phyloP scores from a whole-genome alignment of 2,329 filamentous ascomycete genomes.

The Aspergillus melleus region DNA sequence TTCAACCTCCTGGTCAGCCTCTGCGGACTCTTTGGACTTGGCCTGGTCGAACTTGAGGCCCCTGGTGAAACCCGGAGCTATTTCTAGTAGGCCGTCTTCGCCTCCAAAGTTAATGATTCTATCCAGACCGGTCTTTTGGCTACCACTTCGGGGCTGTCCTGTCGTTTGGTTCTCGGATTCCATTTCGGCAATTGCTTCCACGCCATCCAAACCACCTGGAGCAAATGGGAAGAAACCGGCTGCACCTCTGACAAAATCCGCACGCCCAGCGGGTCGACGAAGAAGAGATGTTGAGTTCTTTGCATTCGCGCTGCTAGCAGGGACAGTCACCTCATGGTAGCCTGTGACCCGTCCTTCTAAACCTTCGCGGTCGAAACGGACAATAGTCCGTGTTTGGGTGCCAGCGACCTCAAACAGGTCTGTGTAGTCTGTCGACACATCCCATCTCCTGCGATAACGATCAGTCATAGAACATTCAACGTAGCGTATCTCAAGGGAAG shows the following conservation, averaged over 20 bases:
- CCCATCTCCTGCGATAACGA: slow-evolving; percentile 63
- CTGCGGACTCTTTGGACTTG: slow-evolving; percentile 57
- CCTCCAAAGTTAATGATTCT: slow-evolving; percentile 79
- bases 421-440: slow-evolving; percentile 74
- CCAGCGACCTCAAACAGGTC: slow-evolving; percentile 83
- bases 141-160: slow-evolving; percentile 41
- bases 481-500: neutral
- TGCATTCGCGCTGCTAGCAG: slow-evolving; percentile 82
- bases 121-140: slow-evolving; percentile 61
- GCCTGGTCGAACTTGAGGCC: slow-evolving; percentile 71
- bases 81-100: slow-evolving; percentile 74
- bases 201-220: slow-evolving; percentile 81
- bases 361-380: slow-evolving; percentile 85
- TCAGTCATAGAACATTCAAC: neutral
- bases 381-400: slow-evolving; percentile 92
- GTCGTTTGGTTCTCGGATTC: slow-evolving; percentile 70
- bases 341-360: slow-evolving; percentile 90
- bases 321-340: slow-evolving; percentile 91
- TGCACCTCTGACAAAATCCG: slow-evolving; percentile 88
- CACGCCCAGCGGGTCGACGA: slow-evolving; percentile 79
- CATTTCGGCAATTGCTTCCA: slow-evolving; percentile 79
- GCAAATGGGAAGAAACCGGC: slow-evolving; percentile 94
- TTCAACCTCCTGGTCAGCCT: slow-evolving; percentile 70
- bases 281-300: slow-evolving; percentile 92
- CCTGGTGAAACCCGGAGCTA: slow-evolving; percentile 77